Base-by-base conservation (phyloP, 2,329 filamentous ascomycete species). In the Neurospora crassa region DNA sequence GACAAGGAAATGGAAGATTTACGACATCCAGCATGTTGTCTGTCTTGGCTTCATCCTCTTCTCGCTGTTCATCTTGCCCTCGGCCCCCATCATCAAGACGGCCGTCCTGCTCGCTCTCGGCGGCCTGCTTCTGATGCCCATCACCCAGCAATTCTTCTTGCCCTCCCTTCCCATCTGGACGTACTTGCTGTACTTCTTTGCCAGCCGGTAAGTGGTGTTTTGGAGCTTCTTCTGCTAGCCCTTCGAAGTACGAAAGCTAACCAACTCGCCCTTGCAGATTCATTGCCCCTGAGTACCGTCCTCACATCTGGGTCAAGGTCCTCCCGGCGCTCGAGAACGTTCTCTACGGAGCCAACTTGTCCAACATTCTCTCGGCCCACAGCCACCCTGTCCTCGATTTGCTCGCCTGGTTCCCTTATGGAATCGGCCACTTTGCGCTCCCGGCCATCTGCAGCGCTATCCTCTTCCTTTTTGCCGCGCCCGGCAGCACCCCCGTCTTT, bases 291-390 rank as follows among this genome's bases (percentile, higher is more conserved):
- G 92, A 95, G 78, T 96, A 94, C 83, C 90, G 95, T 76, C 94
- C 94, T 72, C 91, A 93, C 74, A 97, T 97, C 77, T 97, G 94
- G 92, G 95, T 97, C 75, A 93, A 94, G 78, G 93, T 98, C 40
- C 87, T 98, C 43, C 95, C 95, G 5, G 93, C 95, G 20, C 88
- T 98, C 74, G 95, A 98, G 83, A 97, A 98, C 81, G 96, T 98
- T 74, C 87, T 98, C 42, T 98, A 97, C 79, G 95, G 95, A 76
- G 94, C 94, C 74, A 97, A 97, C 82, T 86, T 97, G 71, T 97
- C 93, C 83, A 97, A 97, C 81, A 96, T 97, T 78, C 88, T 98
- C 70, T 97, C 94, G 16, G 93, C 93, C 67, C 93, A 97, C 83
- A 92, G 95, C 77, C 90, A 92, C 81, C 88, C 91, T 7, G 85